Base-by-base conservation (phyloP, 179 eudicot genomes). In the Sideroxylon spinosum region DNA sequence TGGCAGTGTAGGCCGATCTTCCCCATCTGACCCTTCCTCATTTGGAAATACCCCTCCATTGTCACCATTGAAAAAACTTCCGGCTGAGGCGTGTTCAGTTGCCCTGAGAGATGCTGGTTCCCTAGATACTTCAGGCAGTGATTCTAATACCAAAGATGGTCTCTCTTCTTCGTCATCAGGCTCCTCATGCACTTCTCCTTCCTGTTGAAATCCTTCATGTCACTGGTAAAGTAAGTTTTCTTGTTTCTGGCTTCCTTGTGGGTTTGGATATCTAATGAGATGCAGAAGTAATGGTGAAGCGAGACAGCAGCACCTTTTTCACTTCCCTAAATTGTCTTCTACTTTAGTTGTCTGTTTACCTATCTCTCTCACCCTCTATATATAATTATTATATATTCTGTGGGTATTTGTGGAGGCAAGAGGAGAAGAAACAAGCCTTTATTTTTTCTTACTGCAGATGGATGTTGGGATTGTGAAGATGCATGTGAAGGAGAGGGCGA, bases 171-270 rank as follows among this genome's bases (percentile, higher is more conserved):
- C 91, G 0, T 86, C 92, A 2, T 87, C 94, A 0, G 90, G 81
- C 6, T 84, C 97, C 46, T 91, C 89, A 76, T 81, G 81, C 46
- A 91, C 97, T 82, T 92, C 95, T 57, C 93, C 90, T 76, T 91
- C 93, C 2, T 94, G 97, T 92, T 92, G 87, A 85, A 22, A n/a
- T 19, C 9, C n/a, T 16, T 80, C 16, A 2, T 63, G 16, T 59
- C 50, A 62, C 19, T 32, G 7, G 10, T 56, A 0, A 53, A 16
- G 23, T 5, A 26, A 26, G 9, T 29, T 28, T 26, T 23, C 26
- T 19, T 29, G 19, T 50, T 62, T 49, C 14, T 49, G 26, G 29
- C 6, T 55, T 85, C 37, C 37, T 62, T 48, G 82, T 57, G 62
- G 66, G 50, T 26, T 49, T 70, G 59, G 26, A 20, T 22, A 49